Percentiles rank a stretch among this genome's conserved stretches.
phyloP scores from a whole-genome alignment of 768 basidiomycete species.

The Cystobasidium ongulense region DNA sequence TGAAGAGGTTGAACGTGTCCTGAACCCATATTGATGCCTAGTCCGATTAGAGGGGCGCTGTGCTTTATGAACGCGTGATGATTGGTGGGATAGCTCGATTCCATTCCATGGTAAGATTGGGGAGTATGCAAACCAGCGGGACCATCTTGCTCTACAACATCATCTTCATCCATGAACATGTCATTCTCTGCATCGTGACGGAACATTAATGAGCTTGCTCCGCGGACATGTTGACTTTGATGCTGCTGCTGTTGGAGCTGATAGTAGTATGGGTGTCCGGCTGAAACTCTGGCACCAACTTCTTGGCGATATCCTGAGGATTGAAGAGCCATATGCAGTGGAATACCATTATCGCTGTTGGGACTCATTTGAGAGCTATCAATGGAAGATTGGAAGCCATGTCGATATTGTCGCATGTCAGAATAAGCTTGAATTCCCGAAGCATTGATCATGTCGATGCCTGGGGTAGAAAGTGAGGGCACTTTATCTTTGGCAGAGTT shows the following conservation, averaged over 20 bases:
- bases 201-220: neutral
- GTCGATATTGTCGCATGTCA: neutral
- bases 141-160: neutral
- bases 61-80: neutral
- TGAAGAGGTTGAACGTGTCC: neutral
- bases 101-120: neutral
- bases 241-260: neutral
- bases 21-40: constrained; percentile 14
- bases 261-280: neutral
- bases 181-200: neutral
- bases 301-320: neutral
- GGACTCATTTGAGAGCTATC: neutral
- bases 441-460: no score
- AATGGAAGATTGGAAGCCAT: neutral
- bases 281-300: neutral
- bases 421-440: neutral
- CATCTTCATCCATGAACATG: neutral
- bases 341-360: neutral
- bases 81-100: neutral
- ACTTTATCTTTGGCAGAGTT: neutral
- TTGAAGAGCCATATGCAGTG: neutral
- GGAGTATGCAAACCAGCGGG: neutral
- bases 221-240: no score
- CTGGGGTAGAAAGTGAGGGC: neutral
- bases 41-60: neutral